Base-by-base conservation (phyloP, 768 basidiomycete genomes). In the Arthromyces matolae region DNA sequence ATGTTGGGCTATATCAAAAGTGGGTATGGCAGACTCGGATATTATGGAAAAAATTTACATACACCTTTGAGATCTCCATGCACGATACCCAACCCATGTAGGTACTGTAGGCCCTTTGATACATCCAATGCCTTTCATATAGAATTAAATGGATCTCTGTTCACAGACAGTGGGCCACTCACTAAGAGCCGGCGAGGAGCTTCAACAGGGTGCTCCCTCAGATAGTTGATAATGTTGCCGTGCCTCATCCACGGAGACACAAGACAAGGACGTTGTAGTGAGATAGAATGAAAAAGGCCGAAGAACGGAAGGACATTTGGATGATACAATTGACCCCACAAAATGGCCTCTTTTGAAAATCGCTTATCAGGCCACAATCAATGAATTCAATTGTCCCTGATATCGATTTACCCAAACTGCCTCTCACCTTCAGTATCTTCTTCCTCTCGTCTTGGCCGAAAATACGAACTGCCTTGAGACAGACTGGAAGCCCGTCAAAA, bases 281-380 rank as follows among this genome's bases (percentile, higher is more conserved):
- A n/a, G n/a, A n/a, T n/a, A n/a, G 48, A 38, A 19, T 44, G 45
- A 33, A 38, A 51, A 5, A 57, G 24, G 16, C 57, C 57, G 18
- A 42, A 53, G n/a, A 58, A 50, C 8, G 55, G 49, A 6, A 58
- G 36, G 3, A 59, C n/a, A 19, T 56, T 51, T 4, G 32, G 34
- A 20, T 51, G 50, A 2, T 18, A 38, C 37, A 51, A 12, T 27
- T 51, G 50, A 13, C 43, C 31, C 50, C 44, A 45, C 3, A 36
- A 20, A 8, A 45, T 22, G 5, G 14, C 32, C 28, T 45, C 44
- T 19, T 36, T 45, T 3, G 33, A 35, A 13, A 40, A 12, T 24
- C 18, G 6, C 32, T 47, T 8, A 14, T 2, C n/a, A 22, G n/a
- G n/a, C n/a, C n/a, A n/a, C n/a, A n/a, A n/a, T n/a, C n/a, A n/a